Percentiles rank a stretch among this genome's conserved stretches.
Evolutionary conservation across 495 filamentous ascomycete species (phyloP).

Genomic region (Chaetomium cochliodes): DNA sequence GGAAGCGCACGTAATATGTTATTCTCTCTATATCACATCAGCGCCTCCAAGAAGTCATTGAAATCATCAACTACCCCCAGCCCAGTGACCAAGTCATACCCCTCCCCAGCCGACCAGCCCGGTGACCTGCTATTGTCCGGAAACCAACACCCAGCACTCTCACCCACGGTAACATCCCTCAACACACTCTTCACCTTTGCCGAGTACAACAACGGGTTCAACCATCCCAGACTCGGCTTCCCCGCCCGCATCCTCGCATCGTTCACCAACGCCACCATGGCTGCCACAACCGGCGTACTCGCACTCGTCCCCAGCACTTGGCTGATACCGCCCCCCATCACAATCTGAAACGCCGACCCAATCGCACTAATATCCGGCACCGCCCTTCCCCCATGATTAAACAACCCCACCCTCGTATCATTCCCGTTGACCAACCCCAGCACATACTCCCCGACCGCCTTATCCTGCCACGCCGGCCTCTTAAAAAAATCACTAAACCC

Average conservation of each 20-base stretch:
- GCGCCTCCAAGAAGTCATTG: constrained; percentile 31
- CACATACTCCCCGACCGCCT: constrained; percentile 57
- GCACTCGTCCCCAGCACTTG: constrained; percentile 46
- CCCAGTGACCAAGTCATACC: constrained; percentile 44
- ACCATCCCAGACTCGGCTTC: constrained; percentile 42
- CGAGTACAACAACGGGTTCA: constrained; percentile 42
- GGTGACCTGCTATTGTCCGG: constrained; percentile 20
- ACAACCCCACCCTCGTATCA: constrained; percentile 42
- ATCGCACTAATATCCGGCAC: constrained; percentile 65
- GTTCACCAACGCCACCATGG: constrained; percentile 42
- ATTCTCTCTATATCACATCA: constrained; percentile 14
- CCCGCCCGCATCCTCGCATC: constrained; percentile 42
- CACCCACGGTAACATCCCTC: constrained; percentile 36
- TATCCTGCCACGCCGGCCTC: constrained; percentile 63
- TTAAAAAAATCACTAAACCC: constrained; percentile 72
- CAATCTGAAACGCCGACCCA: constrained; percentile 41
- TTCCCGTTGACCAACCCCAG: constrained; percentile 45
- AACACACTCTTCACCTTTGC: constrained; percentile 30
- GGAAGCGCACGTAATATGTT: too few species aligned
- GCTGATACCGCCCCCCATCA: constrained; percentile 31
- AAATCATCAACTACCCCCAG: constrained; percentile 43
- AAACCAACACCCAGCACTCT: constrained; percentile 39
- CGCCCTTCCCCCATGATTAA: constrained; percentile 61
- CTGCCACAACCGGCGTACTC: constrained; percentile 43
- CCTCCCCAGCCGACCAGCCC: constrained; percentile 39